These are phyloP conservation scores for Mycena albidolilacea DNA, from an alignment of 768 basidiomycete genomes.

Conservation along the genomic window DNA sequence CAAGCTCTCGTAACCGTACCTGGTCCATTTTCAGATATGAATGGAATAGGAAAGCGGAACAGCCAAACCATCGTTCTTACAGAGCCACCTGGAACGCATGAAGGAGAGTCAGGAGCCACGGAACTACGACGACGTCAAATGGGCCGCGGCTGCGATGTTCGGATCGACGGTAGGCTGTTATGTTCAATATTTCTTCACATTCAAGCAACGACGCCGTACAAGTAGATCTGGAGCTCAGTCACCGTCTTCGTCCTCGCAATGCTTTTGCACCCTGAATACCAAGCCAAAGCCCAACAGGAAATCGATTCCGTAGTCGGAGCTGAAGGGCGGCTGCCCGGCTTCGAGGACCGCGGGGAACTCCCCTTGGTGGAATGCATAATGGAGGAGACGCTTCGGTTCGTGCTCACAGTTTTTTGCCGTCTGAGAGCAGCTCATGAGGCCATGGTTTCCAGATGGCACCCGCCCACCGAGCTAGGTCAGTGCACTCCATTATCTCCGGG, in stretches of 20 bases:
- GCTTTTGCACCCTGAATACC: conserved; percentile 49
- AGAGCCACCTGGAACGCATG: conserved; percentile 1
- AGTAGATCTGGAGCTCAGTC: conserved; percentile 31
- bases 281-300: conserved; percentile 48
- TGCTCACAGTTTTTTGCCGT: not conserved
- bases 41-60: conserved; percentile 13
- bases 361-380: conserved; percentile 44
- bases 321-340: conserved; percentile 44
- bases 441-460: not conserved
- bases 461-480: not conserved
- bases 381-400: conserved; percentile 38
- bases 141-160: conserved; percentile 30
- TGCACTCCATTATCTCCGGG: not conserved
- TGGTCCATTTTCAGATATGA: conserved; percentile 4
- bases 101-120: not conserved
- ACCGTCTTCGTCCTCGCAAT: conserved; percentile 50
- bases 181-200: no score
- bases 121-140: conserved; percentile 15
- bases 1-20: not conserved
- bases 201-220: not conserved
- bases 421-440: not conserved
- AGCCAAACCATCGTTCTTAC: conserved; percentile 5
- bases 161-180: conserved; percentile 1
- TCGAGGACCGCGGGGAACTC: conserved; percentile 43
- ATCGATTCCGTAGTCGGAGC: conserved; percentile 49